Evolutionary conservation across 1,139 yeast species (phyloP), one percentile per base, ranked within the genome.

Genomic region (Candida anutae): DNA sequence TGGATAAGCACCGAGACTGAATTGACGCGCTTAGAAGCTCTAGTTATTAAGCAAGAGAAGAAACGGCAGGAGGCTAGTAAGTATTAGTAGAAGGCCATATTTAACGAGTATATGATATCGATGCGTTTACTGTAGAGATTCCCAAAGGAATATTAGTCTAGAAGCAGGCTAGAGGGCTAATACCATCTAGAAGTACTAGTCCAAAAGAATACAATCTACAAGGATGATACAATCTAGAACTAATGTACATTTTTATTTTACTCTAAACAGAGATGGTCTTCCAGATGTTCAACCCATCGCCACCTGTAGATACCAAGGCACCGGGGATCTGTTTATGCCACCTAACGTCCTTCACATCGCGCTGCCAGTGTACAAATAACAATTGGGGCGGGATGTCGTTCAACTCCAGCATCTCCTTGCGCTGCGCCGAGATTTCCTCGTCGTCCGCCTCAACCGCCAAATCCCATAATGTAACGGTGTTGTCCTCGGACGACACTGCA

Each of bases 251-350:
- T n/a, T n/a, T n/a, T n/a, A n/a, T n/a, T n/a, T n/a, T n/a, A n/a
- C 12, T 24, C 23, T 60, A 87, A 28, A 90, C 95, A 53, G 95
- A 83, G 48, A 90, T 88, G 17, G 97, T 88, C 64, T 90, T 90
- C 96, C 97, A 90, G 29, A 90, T 65, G 48, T 85, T 83, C 53
- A 90, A 68, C 25, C 98, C 98, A 45, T 88, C 97, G 24, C 93
- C 81, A 40, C 98, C 97, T 4, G 98, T 90, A 43, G 94, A 79
- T 11, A 87, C 85, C 51, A 93, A 68, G 45, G 94, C 80, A 26
- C 98, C 98, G 4, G 98, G 98, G 37, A 93, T 84, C 60, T 93
- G 98, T 48, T 66, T 75, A 57, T 90, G 96, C 97, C 98, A 90
- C 58, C 94, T 84, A 24, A 88, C 95, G 53, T 90, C 99, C 63